Percentiles rank a stretch among this genome's conserved stretches.
Conservation (phyloP, 441 rosid species). For the Viola pubescens region DNA sequence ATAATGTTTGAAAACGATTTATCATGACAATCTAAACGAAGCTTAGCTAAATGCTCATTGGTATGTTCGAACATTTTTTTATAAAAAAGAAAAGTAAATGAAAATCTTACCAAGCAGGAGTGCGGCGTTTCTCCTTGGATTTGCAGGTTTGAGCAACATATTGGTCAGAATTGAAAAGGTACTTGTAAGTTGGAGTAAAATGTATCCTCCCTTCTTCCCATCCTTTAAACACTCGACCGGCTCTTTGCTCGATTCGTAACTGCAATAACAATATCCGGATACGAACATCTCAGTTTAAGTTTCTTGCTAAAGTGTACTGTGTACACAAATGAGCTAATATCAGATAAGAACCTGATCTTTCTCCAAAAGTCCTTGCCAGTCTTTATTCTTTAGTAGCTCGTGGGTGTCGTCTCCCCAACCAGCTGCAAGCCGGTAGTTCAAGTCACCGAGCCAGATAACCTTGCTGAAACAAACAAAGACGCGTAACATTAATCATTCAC, state of each 20-base stretch:
- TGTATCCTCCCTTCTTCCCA: slow-evolving; percentile 85
- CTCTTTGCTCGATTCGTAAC: slow-evolving; percentile 64
- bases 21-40: too few relatives aligned
- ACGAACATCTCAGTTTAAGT: background rate
- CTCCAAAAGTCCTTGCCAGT: slow-evolving; percentile 77
- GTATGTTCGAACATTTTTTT: too few relatives aligned
- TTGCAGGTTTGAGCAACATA: slow-evolving; percentile 52
- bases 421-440: slow-evolving; percentile 75
- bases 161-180: slow-evolving; percentile 51
- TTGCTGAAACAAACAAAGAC: slow-evolving; percentile 36
- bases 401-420: slow-evolving; percentile 35
- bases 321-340: too few relatives aligned
- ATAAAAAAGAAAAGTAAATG: background rate
- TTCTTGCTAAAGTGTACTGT: background rate
- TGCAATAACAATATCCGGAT: slow-evolving; percentile 21
- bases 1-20: too few relatives aligned
- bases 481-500: too few relatives aligned
- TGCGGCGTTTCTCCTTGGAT: slow-evolving; percentile 60
- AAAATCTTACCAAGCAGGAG: slow-evolving; percentile 79
- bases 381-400: slow-evolving; percentile 45
- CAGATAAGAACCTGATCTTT: slow-evolving; percentile 57
- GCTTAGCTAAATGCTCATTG: too few relatives aligned
- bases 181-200: slow-evolving; percentile 92
- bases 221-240: slow-evolving; percentile 72
- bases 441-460: slow-evolving; percentile 89